Evolutionary conservation across 495 filamentous ascomycete species (phyloP).

Genomic region (Lophiotrema nucula): DNA sequence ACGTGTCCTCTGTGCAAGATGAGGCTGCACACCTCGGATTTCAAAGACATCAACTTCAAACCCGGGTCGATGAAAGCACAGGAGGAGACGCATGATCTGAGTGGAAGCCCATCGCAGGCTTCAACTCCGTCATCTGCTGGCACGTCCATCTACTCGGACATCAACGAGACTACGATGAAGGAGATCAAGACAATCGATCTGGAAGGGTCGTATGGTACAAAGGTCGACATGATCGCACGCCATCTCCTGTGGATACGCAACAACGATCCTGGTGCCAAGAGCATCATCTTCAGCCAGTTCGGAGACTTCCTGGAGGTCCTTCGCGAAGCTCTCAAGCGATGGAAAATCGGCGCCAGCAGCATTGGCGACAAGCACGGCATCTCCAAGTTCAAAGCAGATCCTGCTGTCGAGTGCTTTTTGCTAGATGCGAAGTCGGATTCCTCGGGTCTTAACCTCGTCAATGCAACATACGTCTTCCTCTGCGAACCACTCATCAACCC

Average conservation of each 20-base stretch:
- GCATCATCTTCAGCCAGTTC: conserved; percentile 88
- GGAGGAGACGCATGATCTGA: conserved; percentile 53
- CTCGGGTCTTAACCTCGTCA: conserved; percentile 83
- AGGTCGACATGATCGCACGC: conserved; percentile 74
- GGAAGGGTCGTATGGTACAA: conserved; percentile 74
- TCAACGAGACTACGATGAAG: conserved; percentile 65
- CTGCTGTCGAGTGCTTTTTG: conserved; percentile 76
- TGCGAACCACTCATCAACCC: conserved; percentile 93
- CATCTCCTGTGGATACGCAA: conserved; percentile 83
- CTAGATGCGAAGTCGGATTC: conserved; percentile 85
- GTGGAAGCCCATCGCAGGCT: conserved; percentile 5
- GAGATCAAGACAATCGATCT: conserved; percentile 84
- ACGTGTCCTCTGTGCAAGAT: conserved; percentile 65
- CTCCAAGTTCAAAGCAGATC: conserved; percentile 70
- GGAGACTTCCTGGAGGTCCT: conserved; percentile 77
- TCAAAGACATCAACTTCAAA: conserved; percentile 82
- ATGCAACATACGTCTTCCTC: conserved; percentile 90
- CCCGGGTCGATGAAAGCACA: conserved; percentile 67
- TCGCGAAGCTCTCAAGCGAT: conserved; percentile 59
- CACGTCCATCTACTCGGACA: conserved; percentile 71
- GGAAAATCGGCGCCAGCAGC: conserved; percentile 68
- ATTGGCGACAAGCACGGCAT: conserved; percentile 66
- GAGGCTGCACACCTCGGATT: conserved; percentile 56
- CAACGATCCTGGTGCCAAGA: conserved; percentile 83
- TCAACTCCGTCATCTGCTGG: conserved; percentile 20